Base-by-base conservation (phyloP, 805 yeast genomes). In the Jamesozyma piceae region DNA sequence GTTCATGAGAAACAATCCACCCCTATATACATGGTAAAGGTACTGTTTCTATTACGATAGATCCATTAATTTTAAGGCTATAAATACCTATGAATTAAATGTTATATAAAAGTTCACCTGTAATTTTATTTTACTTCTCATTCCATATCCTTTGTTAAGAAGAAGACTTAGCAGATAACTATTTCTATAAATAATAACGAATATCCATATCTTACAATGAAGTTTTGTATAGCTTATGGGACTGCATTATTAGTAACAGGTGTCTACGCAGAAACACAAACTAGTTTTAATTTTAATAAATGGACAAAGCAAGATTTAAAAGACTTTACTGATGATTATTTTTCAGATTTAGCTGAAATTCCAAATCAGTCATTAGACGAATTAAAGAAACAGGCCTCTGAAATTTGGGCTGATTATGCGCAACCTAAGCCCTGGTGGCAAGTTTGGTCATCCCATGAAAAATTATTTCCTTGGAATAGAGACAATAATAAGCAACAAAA, bases 241-340 rank as follows among this genome's bases (percentile, higher is more conserved):
- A 4, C 18, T 31, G 18, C 19, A 5, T 17, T 17, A n/a, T 31
- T 17, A 9, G 18, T 4, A n/a, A 17, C 20, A 15, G 20, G 10
- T 4, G 47, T 26, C 13, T 26, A 13, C 4, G 18, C 38, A 17
- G 37, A 41, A 13, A 14, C 26, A 15, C 49, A 47, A 28, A 28
- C 37, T 1, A 37, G 35, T 6, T 47, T 47, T 19, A 38, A 32
- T 17, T 53, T 58, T 37, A 53, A 53, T 2, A 48, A 57, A 1
- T 67, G 70, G 70, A 58, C 65, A 11, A 42, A 47, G 27, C 47
- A 53, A 17, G 72, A 68, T 44, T 45, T 67, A 28, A 50, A 53
- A 21, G 59, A 60, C 15, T 68, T 60, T 40, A 49, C 66, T 19
- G 50, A 49, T 36, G 72, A 68, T 44, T 55, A 63, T 22, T 49